A percentile compares a stretch with the other conserved stretches of the same genome.
Evolutionary conservation across 2,329 filamentous ascomycete genomes (phyloP).

Genomic region (Spiromastix sp.): DNA sequence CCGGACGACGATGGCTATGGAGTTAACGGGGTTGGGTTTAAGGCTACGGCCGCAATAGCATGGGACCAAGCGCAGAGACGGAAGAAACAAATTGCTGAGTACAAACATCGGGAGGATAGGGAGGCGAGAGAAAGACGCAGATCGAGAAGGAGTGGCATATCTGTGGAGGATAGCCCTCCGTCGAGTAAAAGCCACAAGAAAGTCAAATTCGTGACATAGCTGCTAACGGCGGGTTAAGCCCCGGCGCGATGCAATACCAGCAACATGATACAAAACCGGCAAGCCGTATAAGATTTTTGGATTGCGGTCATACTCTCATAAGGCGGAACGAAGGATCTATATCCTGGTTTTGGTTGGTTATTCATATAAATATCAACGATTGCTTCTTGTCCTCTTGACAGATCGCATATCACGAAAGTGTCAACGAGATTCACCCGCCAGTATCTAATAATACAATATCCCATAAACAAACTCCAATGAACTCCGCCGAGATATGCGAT

Average conservation of each 20-base stretch:
- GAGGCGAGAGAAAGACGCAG: slow-evolving; percentile 49
- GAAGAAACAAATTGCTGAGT: slow-evolving; percentile 49
- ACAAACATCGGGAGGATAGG: slow-evolving; percentile 47
- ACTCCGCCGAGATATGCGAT: too few species aligned
- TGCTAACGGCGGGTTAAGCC: slow-evolving; percentile 1
- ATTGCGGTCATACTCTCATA: too few species aligned
- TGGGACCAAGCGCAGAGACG: slow-evolving; percentile 46
- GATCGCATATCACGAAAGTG: neutral
- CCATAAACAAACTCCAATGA: too few species aligned
- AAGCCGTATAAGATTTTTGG: too few species aligned
- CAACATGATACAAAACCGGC: too few species aligned
- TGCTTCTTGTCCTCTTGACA: too few species aligned
- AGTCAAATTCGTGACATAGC: slow-evolving; percentile 30
- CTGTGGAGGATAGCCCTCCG: slow-evolving; percentile 16
- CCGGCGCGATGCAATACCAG: too few species aligned
- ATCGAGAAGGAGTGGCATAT: slow-evolving; percentile 29
- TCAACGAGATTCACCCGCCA: neutral
- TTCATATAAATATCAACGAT: too few species aligned
- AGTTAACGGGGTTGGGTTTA: slow-evolving; percentile 54
- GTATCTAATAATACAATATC: too few species aligned
- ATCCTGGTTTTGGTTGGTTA: too few species aligned
- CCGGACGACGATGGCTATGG: slow-evolving; percentile 53
- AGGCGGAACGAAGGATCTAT: too few species aligned
- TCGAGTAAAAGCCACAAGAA: slow-evolving; percentile 26
- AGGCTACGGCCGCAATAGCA: slow-evolving; percentile 49